Evolutionary conservation across 805 yeast genomes (phyloP), one percentile per base, ranked within the genome.

Genomic region (Candida yuanshanica): DNA sequence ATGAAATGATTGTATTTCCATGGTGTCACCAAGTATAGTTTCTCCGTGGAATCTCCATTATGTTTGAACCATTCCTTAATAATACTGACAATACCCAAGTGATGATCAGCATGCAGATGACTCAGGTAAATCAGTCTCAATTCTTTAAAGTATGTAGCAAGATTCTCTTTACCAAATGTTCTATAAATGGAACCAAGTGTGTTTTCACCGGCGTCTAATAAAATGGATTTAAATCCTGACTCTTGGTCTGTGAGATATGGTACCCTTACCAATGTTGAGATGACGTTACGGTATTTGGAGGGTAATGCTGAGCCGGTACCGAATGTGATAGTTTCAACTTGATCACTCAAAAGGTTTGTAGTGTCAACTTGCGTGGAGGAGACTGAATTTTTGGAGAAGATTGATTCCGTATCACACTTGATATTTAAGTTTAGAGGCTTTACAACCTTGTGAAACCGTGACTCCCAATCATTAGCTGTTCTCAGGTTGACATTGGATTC

Each of bases 61-160:
- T 59, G 52, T n/a, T 53, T 43, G 36, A 61, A 55, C 95, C 97
- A 90, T 48, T 77, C 78, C 29, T 70, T 68, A 21, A 93, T 68
- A 4, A 93, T 60, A 5, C 87, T 74, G 8, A 83, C 64, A 5
- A 85, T 69, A 0, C 99, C 99, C 33, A 93, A 65, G 60, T 91
- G 97, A 59, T 93, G 99, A 59, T 93, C 99, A 0, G 98, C 99
- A 62, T 93, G 99, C 52, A 91, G 68, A 67, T 93, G 99, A 51
- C 95, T 83, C 40, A 93, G 65, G 53, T 77, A 85, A 17, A 91
- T 66, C 40, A 86, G 43, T 24, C 73, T 65, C 43, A 90, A 62
- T 52, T 90, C 95, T 32, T 63, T 49, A 47, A 90, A 69, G 2
- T 83, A 61, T 18, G 56, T 54, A 2, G 54, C 52, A 2, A 68